Evolutionary conservation across 371 early-diverging fungal species (phyloP), one percentile per base, ranked within the genome.

Genomic region (Rhizopus arrhizus): DNA sequence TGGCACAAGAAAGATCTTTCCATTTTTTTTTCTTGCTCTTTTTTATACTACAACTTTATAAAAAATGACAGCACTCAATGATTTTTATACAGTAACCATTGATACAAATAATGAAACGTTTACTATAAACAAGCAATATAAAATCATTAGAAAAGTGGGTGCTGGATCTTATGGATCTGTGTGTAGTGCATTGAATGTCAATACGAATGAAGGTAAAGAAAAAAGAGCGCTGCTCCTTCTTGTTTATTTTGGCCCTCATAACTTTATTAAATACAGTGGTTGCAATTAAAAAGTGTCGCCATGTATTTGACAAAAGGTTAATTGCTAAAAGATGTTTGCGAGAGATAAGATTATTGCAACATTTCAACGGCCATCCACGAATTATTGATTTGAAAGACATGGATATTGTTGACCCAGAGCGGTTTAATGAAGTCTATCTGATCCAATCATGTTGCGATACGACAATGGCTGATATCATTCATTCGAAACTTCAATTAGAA

Each of bases 141-240:
- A 83, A 56, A 81, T 95, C 61, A 79, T 91, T 56, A 80, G 92
- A 32, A 91, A 93, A 62, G 81, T 95, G 56, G 96, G 96, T 15
- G 89, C 91, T 49, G 96, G 96, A 36, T 93, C 96, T 10, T 95
- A 96, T 70, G 96, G 96, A 45, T 81, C 91, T 34, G 96, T 95
- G 5, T 91, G 91, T 82, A 87, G 70, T 62, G 80, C 77, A 22
- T 53, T 75, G 6, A 61, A 75, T 54, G 49, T 68, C 4, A 53
- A 68, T 36, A 68, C 75, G 2, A 65, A 65, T 34, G 70, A 70
- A 70, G 69, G 73, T 72, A 70, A 56, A 33, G 22, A 11, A n/a
- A 38, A 38, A n/a, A 29, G 4, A 22, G 11, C 3, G 9, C 3
- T 47, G 3, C 32, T 15, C 7, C 43, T 13, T 33, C 28, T 28